Evolutionary conservation across 2,329 filamentous ascomycete genomes (phyloP).

Genomic region (Pseudofabraea citricarpa): DNA sequence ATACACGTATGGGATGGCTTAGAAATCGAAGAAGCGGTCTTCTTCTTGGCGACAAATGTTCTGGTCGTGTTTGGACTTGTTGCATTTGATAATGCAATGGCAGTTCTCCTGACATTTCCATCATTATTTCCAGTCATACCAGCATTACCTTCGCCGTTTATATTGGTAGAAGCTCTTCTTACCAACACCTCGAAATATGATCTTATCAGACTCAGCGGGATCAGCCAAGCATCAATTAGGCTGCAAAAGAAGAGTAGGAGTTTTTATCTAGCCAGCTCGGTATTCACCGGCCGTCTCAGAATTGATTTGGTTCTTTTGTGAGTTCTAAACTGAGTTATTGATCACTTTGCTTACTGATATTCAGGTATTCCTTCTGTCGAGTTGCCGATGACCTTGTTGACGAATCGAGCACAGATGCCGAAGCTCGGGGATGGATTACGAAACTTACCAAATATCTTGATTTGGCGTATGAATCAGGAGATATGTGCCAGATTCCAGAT

Average conservation of each 20-base stretch:
- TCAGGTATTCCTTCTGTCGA: conserved; percentile 66
- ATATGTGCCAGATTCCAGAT: conserved; percentile 20
- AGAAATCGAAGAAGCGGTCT: conserved; percentile 70
- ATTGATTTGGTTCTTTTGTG: conserved; percentile 63
- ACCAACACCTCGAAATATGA: conserved; percentile 46
- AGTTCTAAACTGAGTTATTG: conserved; percentile 19
- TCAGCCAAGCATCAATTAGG: conserved; percentile 53
- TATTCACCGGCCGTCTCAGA: conserved; percentile 62
- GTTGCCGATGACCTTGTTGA: conserved; percentile 72
- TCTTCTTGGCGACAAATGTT: conserved; percentile 66
- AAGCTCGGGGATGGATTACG: conserved; percentile 53
- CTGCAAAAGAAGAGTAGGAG: conserved; percentile 64
- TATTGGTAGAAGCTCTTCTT: conserved; percentile 48
- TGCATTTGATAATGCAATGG: conserved; percentile 65
- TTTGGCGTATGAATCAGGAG: conserved; percentile 38
- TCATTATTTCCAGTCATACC: conserved; percentile 47
- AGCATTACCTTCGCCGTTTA: conserved; percentile 39
- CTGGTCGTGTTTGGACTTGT: conserved; percentile 66
- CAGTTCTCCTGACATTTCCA: conserved; percentile 60
- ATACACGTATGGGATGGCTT: conserved; percentile 58
- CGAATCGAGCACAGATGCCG: conserved; percentile 46
- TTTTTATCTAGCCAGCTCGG: conserved; percentile 67
- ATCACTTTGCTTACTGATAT: conserved; percentile 7
- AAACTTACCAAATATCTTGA: conserved; percentile 55
- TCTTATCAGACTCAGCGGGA: conserved; percentile 48